Percentiles rank a stretch among this genome's conserved stretches.
These are phyloP conservation scores for Paramecium biaurelia DNA, from an alignment of 73 alveolate genomes.

Conservation along the genomic window DNA sequence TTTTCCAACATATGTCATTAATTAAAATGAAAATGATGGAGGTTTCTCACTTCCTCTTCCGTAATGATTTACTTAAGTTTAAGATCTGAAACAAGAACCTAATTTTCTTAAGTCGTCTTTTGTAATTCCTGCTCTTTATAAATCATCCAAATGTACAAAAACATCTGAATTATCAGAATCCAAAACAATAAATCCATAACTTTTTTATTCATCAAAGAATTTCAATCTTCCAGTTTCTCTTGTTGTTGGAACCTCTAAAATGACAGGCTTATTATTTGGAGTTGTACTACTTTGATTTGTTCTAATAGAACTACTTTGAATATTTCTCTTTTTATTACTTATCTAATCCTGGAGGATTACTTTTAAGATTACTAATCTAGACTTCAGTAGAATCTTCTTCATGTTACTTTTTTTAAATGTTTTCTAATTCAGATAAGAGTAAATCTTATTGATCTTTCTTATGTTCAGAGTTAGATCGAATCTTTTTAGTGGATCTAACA, in stretches of 20 bases:
- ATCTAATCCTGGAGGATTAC: conserved; percentile 52
- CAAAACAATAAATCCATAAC: conserved; percentile 80
- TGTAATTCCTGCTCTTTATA: conserved; percentile 69
- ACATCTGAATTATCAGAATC: conserved; percentile 84
- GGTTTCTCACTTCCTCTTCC: conserved; percentile 47
- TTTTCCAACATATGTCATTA: conserved; percentile 63
- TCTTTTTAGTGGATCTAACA: neutral
- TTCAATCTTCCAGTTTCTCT: conserved; percentile 71
- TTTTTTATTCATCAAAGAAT: conserved; percentile 79
- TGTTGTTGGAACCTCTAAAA: neutral
- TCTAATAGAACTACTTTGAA: neutral
- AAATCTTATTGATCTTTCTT: neutral
- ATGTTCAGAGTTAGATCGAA: neutral
- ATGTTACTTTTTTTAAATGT: neutral
- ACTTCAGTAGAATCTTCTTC: neutral
- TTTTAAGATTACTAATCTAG: neutral
- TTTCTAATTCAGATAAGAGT: conserved; percentile 24
- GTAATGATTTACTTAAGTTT: conserved; percentile 37
- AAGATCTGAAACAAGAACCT: conserved; percentile 37
- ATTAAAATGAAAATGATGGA: conserved; percentile 46
- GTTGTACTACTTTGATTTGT: neutral
- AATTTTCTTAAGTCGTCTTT: conserved; percentile 62
- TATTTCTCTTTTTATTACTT: neutral
- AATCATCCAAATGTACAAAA: conserved; percentile 79
- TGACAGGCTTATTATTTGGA: conserved; percentile 21